A percentile compares a stretch with the other conserved stretches of the same genome.
phyloP scores from a whole-genome alignment of 208 protist species.

The Strigomonas culicis region DNA sequence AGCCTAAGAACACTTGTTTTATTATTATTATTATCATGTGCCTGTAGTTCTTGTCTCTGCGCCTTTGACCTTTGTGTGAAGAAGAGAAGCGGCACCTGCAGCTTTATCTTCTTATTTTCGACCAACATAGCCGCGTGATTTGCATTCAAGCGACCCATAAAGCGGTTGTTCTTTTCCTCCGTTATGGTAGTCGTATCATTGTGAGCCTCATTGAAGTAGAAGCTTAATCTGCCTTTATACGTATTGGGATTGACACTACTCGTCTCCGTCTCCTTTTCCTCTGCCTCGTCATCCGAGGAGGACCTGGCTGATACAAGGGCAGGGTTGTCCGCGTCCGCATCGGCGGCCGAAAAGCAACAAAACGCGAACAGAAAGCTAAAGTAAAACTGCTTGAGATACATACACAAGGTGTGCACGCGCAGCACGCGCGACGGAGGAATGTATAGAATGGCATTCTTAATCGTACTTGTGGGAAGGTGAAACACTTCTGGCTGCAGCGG shows the following conservation, averaged over 20 bases:
- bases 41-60: no score
- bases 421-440: neutral
- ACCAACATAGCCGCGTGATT: neutral
- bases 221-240: neutral
- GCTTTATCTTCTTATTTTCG: neutral
- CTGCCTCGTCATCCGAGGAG: no score
- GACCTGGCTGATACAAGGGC: no score
- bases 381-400: neutral
- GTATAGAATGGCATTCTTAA: neutral
- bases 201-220: neutral
- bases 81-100: no score
- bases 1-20: no score
- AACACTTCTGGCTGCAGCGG: no score
- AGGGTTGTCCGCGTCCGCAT: no score
- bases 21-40: no score
- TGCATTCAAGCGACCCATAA: neutral
- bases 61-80: neutral
- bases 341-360: neutral
- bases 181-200: neutral
- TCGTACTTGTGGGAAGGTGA: no score
- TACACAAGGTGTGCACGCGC: neutral
- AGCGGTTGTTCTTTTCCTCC: neutral
- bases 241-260: neutral
- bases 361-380: neutral
- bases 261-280: no score